Conservation (phyloP, 78 protist species). For the Anaeramoeba flamelloides region DNA sequence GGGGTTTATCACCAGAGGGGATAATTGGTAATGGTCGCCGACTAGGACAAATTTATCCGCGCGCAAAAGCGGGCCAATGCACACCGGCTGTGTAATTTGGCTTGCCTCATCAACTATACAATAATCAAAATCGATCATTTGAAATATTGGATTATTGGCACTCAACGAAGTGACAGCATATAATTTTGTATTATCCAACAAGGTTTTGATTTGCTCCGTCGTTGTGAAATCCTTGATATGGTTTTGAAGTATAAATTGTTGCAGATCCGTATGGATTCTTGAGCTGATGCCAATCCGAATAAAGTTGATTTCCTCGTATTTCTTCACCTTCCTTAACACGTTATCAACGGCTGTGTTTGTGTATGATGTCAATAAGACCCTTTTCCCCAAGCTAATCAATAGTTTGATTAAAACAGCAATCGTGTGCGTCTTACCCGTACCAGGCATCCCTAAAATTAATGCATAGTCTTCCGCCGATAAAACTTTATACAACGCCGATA, state of each 20-base stretch:
- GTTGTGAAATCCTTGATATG: background rate
- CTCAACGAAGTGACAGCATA: background rate
- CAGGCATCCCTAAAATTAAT: background rate
- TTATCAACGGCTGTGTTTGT: background rate
- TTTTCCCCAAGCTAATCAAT: background rate
- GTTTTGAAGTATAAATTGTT: background rate
- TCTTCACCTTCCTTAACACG: background rate
- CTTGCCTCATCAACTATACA: background rate
- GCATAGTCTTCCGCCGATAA: background rate
- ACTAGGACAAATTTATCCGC: background rate
- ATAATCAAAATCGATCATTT: background rate
- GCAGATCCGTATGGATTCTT: background rate
- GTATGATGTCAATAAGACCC: background rate
- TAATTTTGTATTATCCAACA: background rate
- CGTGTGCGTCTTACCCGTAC: background rate
- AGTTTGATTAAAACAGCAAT: background rate
- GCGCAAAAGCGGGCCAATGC: background rate
- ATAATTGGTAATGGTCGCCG: background rate
- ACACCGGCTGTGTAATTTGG: background rate
- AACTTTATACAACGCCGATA: background rate
- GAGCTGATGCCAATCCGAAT: background rate
- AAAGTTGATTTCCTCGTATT: background rate
- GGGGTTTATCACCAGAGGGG: background rate
- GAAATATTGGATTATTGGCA: background rate
- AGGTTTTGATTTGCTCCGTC: background rate